A percentile compares a stretch with the other conserved stretches of the same genome.
These are phyloP conservation scores for Strobilomyces echinocephalus DNA, from an alignment of 768 basidiomycete genomes.

Conservation along the genomic window DNA sequence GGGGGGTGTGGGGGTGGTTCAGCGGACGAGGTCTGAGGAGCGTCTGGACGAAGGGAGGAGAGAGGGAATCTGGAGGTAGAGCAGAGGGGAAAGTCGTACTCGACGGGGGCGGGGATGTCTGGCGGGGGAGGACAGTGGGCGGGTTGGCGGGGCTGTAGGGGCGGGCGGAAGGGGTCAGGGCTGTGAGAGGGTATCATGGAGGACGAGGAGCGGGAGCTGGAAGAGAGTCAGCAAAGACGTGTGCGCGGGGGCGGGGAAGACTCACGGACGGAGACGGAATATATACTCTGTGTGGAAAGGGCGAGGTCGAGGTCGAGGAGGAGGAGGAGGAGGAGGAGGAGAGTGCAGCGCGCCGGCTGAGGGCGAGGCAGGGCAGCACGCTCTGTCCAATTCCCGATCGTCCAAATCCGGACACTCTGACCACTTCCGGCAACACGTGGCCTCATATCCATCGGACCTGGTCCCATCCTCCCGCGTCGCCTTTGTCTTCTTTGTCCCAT, in stretches of 20 bases:
- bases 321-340: too few relatives aligned
- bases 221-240: slow-evolving; percentile 7
- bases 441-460: not conserved
- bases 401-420: slow-evolving; percentile 20
- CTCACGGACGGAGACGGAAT: slow-evolving; percentile 3
- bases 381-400: slow-evolving; percentile 29
- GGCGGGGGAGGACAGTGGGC: slow-evolving; percentile 10
- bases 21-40: slow-evolving; percentile 18
- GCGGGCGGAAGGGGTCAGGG: slow-evolving; percentile 9
- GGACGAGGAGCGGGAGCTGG: slow-evolving; percentile 12
- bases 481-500: slow-evolving; percentile 5
- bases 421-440: slow-evolving; percentile 34
- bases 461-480: not conserved
- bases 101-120: slow-evolving; percentile 12
- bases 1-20: slow-evolving; percentile 22
- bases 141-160: slow-evolving; percentile 16
- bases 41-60: slow-evolving; percentile 36
- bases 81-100: slow-evolving; percentile 22
- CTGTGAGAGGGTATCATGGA: slow-evolving; percentile 9
- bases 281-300: not conserved
- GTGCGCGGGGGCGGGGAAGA: not conserved
- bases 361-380: slow-evolving; percentile 32
- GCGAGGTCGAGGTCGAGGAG: slow-evolving; percentile 6
- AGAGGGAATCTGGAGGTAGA: slow-evolving; percentile 31
- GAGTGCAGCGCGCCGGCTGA: slow-evolving; percentile 26